Conservation (phyloP, 2,329 filamentous ascomycete species). For the Trichophyton schoenleinii region DNA sequence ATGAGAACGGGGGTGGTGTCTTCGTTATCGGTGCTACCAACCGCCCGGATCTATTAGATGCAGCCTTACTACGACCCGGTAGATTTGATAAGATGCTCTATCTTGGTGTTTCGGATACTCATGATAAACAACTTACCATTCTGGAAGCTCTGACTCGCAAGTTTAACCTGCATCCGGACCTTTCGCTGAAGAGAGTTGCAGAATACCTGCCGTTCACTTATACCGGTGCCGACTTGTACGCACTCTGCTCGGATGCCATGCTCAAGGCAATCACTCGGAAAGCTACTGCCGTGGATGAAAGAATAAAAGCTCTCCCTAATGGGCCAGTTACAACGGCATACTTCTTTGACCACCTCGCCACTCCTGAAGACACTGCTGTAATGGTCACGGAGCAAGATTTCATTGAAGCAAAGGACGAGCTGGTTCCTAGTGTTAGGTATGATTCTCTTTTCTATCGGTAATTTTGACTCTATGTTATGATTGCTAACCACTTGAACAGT, state of each 20-base stretch:
- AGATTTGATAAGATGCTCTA: conserved; percentile 99
- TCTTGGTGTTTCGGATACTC: conserved; percentile 87
- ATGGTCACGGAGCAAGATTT: conserved; percentile 87
- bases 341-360: conserved; percentile 89
- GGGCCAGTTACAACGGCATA: conserved; percentile 67
- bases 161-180: conserved; percentile 68
- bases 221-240: conserved; percentile 94
- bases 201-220: conserved; percentile 81
- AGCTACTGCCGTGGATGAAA: conserved; percentile 68
- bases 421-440: conserved; percentile 72
- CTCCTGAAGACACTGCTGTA: conserved; percentile 68
- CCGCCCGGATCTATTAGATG: conserved; percentile 95
- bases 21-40: conserved; percentile 99
- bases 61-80: conserved; percentile 91
- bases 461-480: neutral
- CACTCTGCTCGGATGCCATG: conserved; percentile 95
- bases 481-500: conserved; percentile 36
- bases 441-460: conserved; percentile 8
- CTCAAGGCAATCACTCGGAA: conserved; percentile 93
- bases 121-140: conserved; percentile 91
- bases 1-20: conserved; percentile 96
- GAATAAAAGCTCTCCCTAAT: conserved; percentile 53
- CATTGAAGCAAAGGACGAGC: conserved; percentile 61
- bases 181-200: conserved; percentile 65
- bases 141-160: conserved; percentile 89